A percentile compares a stretch with the other conserved stretches of the same genome.
Conservation (phyloP, 2,329 filamentous ascomycete species). For the Herpotrichia juniperi region DNA sequence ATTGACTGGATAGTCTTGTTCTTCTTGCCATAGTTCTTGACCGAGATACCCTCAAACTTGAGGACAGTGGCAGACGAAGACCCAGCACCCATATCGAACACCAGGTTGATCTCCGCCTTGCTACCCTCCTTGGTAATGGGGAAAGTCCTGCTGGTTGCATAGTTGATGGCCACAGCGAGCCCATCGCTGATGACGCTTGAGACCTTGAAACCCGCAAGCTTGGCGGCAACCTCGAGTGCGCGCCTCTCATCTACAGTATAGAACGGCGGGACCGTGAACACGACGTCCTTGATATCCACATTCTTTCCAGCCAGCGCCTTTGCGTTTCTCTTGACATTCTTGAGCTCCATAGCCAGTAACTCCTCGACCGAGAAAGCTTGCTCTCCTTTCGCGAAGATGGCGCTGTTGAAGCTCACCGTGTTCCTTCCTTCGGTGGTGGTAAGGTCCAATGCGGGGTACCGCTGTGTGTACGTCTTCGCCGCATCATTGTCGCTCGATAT, state of each 20-base stretch:
- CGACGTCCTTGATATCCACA: slow-evolving; percentile 75
- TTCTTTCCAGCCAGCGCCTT: slow-evolving; percentile 80
- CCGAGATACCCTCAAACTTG: slow-evolving; percentile 83
- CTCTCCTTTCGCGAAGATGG: slow-evolving; percentile 70
- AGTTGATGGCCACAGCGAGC: slow-evolving; percentile 90
- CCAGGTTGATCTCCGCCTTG: slow-evolving; percentile 87
- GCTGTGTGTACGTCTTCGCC: slow-evolving; percentile 71
- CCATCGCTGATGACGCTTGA: slow-evolving; percentile 87
- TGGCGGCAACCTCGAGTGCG: slow-evolving; percentile 81
- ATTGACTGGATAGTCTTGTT: slow-evolving; percentile 98
- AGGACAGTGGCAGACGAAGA: slow-evolving; percentile 90
- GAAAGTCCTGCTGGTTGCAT: slow-evolving; percentile 89
- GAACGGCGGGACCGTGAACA: slow-evolving; percentile 89
- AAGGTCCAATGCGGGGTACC: slow-evolving; percentile 80
- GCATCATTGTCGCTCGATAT: slow-evolving; percentile 63
- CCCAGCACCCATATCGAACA: slow-evolving; percentile 98
- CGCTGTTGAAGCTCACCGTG: slow-evolving; percentile 84
- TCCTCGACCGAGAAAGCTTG: slow-evolving; percentile 80
- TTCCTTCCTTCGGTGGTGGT: slow-evolving; percentile 61
- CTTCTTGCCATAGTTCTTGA: slow-evolving; percentile 90
- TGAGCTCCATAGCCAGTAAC: slow-evolving; percentile 92
- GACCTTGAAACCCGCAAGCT: slow-evolving; percentile 86
- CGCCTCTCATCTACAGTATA: slow-evolving; percentile 91
- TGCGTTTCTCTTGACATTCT: slow-evolving; percentile 88
- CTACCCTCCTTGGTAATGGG: slow-evolving; percentile 80